A percentile compares a stretch with the other conserved stretches of the same genome.
Evolutionary conservation across 495 filamentous ascomycete species (phyloP).

Genomic region (Penicillium arizonense): DNA sequence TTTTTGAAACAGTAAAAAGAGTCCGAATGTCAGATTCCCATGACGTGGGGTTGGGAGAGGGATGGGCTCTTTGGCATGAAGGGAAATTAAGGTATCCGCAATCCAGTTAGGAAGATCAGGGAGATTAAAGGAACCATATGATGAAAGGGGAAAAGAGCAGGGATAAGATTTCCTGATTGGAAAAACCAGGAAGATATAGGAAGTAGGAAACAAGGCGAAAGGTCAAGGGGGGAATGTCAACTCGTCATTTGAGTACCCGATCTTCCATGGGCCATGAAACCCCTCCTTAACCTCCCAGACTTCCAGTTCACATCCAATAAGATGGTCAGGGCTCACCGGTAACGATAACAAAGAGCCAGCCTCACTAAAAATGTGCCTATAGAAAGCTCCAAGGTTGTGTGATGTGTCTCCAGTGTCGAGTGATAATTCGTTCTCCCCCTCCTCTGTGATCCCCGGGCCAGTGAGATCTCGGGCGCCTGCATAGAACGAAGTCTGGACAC

Average conservation of each 20-base stretch:
- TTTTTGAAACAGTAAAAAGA: background rate
- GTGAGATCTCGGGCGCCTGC: slow-evolving; percentile 4
- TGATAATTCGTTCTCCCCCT: slow-evolving; percentile 6
- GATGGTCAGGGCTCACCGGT: too few relatives aligned
- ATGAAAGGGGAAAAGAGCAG: background rate
- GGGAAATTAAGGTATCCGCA: background rate
- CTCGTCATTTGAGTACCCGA: too few relatives aligned
- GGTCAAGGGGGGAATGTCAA: background rate
- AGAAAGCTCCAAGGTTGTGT: background rate
- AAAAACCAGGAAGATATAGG: background rate
- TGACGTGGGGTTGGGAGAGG: slow-evolving; percentile 1
- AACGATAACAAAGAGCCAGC: background rate
- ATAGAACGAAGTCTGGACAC: slow-evolving; percentile 5
- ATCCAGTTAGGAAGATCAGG: background rate
- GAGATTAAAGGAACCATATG: background rate
- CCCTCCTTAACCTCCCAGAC: too few relatives aligned
- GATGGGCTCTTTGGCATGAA: background rate
- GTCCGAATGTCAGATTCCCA: slow-evolving; percentile 1
- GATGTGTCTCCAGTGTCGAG: slow-evolving; percentile 2
- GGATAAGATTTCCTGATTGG: too few relatives aligned
- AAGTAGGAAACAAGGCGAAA: slow-evolving; percentile 1
- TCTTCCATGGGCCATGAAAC: too few relatives aligned
- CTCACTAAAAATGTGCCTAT: background rate
- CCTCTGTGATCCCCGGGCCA: slow-evolving; percentile 1
- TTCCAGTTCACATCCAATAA: too few relatives aligned